Base-by-base conservation (phyloP, 345 rosid species). In the Cardamine resedifolia region DNA sequence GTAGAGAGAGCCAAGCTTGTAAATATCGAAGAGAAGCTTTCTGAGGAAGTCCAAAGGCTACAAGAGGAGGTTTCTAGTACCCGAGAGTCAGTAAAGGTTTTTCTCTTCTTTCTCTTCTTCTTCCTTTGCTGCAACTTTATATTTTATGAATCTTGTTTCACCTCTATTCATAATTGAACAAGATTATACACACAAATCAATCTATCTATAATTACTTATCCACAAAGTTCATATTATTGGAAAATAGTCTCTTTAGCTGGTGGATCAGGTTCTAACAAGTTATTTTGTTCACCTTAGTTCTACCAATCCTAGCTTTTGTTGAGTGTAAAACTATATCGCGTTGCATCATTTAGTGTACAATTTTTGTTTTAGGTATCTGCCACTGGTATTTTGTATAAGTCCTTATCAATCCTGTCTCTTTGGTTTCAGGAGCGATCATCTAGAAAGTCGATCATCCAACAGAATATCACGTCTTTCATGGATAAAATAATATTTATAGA, bases 361-460 rank as follows among this genome's bases (percentile, higher is more conserved):
- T 18, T 30, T 62, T 39, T 23, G n/a, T 15, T 20, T 55, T 9
- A 33, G 2, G 0, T 33, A 33, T 31, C 39, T 36, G 39, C 39
- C 39, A 36, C 39, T 0, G 11, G 5, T 36, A 36, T 36, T 10
- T 36, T 36, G 41, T 38, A 11, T 12, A 24, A 26, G 39, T 30
- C 15, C 33, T 56, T 65, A 68, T 52, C 14, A n/a, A 48, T 64
- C 44, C 19, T 21, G 34, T 66, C 12, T 71, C 36, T 41, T 58
- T 78, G 48, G 36, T 69, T 73, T 16, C 73, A 91, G 96, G 98
- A 90, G 64, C 77, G 70, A 59, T 90, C 96, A 41, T 90, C 96
- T 8, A 81, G 75, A 60, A 92, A 88, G 83, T 90, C 98, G n/a
- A 83, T 79, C 81, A 82, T 83, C 78, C 95, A 90, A 82, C 96